Evolutionary conservation across 2,329 filamentous ascomycete species (phyloP), one percentile per base, ranked within the genome.

Genomic region (Aureobasidium sp.): DNA sequence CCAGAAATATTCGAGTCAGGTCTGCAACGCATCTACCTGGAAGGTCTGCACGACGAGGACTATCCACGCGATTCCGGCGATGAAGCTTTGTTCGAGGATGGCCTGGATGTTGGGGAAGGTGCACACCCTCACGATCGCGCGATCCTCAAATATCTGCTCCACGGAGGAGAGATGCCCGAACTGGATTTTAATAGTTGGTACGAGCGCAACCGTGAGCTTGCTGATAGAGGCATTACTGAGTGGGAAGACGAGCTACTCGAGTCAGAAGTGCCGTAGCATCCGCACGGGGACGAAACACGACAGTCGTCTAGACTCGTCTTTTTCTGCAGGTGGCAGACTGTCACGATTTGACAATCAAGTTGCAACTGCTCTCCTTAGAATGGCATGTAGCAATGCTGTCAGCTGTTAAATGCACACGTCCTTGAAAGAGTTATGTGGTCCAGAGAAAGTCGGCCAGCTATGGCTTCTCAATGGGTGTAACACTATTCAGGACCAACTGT

Each of bases 21-120:
- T 5, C 61, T 70, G 26, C 56, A 66, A 24, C 59, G 63, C 26
- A 63, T 69, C 1, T 67, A 69, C 51, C 39, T 68, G n/a, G 67
- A 68, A 41, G 66, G 63, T 17, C 46, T 70, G 24, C 66, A 65
- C 29, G 53, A 57, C n/a, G 53, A 44, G 5, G 29, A 57, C 10
- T 57, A 57, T 13, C 41, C 53, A 17, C 17, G n/a, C 61, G 67
- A 69, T 12, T 50, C 65, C 24, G 60, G 65, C 24, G 46, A 59
- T 13, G 43, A 59, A 29, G 55, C 37, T 6, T 39, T 59, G 20
- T 59, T 51, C 3, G 59, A 63, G 12, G 53, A 51, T 17, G 61
- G 63, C 13, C 43, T 63, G 20, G 61, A 61, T 29, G 39, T 57
- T 5, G 53, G 53, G 6, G 39, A 57, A 46, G 52, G 41, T 3